Conservation (phyloP, 192 early-diverging fungal genomes). For the Rhizophagus prolifer region DNA sequence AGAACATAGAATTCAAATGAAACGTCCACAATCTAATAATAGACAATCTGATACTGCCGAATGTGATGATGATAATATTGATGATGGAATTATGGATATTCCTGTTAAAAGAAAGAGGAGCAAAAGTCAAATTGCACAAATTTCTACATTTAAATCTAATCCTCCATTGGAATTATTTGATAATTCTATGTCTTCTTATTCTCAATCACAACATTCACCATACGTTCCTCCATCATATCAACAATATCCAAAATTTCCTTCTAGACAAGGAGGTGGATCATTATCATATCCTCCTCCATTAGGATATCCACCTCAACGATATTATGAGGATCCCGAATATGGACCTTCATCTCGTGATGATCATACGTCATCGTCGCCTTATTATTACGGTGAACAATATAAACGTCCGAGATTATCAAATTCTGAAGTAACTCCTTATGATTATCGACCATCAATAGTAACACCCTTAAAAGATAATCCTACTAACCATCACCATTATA, state of each 20-base stretch:
- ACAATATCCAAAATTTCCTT: neutral
- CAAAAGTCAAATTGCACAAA: neutral
- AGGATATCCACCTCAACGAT: neutral
- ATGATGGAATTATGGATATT: neutral
- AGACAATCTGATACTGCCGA: neutral
- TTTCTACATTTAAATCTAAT: neutral
- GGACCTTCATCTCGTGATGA: neutral
- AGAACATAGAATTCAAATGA: conserved; percentile 52
- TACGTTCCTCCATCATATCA: neutral
- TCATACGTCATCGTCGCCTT: neutral
- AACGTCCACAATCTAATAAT: conserved; percentile 7
- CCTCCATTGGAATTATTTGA: neutral
- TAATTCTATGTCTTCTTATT: neutral
- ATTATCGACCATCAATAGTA: neutral
- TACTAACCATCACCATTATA: neutral
- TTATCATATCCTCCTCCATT: neutral
- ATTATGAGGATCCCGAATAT: neutral
- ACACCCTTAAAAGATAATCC: neutral
- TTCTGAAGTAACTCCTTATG: neutral
- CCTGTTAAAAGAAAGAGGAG: neutral
- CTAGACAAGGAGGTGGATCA: neutral
- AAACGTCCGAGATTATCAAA: conserved; percentile 15
- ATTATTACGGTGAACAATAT: neutral
- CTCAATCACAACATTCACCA: neutral
- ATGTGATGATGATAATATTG: neutral